Base-by-base conservation (phyloP, 176 grass and related monocot species). In the Oryza coarctata region DNA sequence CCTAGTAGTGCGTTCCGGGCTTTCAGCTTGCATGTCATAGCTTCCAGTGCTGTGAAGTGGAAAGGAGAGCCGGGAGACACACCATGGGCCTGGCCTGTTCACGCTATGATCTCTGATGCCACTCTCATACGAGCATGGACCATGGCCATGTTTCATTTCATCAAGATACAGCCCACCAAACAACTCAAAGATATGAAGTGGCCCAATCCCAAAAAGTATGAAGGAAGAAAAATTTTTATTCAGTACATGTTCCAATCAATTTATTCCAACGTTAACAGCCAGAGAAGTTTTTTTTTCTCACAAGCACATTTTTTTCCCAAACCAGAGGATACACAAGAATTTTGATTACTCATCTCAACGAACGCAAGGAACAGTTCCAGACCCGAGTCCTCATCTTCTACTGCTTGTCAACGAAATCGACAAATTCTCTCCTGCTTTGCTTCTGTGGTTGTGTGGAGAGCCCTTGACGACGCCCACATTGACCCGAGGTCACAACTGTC, bases 341-440 rank as follows among this genome's bases (percentile, higher is more conserved):
- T 22, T 65, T 15, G 25, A 66, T 23, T 2, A 31, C 30, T 39
- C 20, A 11, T 63, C 71, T 47, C 3, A 68, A 47, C 68, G 73
- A 61, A 71, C 73, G 71, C 2, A 64, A 50, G 26, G 28, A 74
- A 25, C 27, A 20, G 32, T 3, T 26, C 18, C 29, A 82, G 26
- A 18, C 22, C 8, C 5, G 18, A 45, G 55, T 52, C 3, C 29
- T 45, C 3, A 29, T 45, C 7, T 0, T 28, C 70, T 41, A n/a
- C 65, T 72, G 6, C 61, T 73, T 82, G 83, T 86, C 88, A 89
- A 89, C 66, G 72, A 38, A 30, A 80, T 81, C 78, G 88, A 82
- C 88, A 75, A 78, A 26, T 65, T 18, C 9, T 22, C 27, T 47
- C 22, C 5, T 14, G 27, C 39, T 11, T 13, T 15, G 22, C 35